Evolutionary conservation across 352 stramenopile species (phyloP), one percentile per base, ranked within the genome.

Genomic region (Nothophytophthora sp.): DNA sequence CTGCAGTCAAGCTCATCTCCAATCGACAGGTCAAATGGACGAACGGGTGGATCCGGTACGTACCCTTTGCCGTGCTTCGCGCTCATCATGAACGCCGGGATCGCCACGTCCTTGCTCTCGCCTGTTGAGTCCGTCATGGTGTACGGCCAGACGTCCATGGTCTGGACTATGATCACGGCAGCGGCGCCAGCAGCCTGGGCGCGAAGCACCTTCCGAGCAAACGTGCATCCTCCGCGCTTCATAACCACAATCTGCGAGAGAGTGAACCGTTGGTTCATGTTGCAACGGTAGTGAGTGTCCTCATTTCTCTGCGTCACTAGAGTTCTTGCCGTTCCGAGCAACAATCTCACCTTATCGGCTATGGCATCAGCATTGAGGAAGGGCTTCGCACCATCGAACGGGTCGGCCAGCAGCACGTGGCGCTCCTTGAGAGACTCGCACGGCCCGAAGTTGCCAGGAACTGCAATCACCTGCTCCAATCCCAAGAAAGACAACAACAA

Each of bases 31-130:
- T 11, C 28, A 27, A 43, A 13, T 15, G 29, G 7, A 23, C n/a
- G 16, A 41, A 19, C 12, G 35, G 27, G n/a, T 15, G 12, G 28
- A 29, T n/a, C 27, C 16, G n/a, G 6, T 24, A 44, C 43, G 23
- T 57, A 90, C 82, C 75, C 66, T 36, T 76, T 72, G 58, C 82
- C 82, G 44, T 86, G 73, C 47, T 85, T 87, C 8, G 63, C 55
- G 40, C 79, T 90, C 35, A 92, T 79, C 79, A 92, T 92, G 51
- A 90, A 90, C 8, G 80, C 68, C 18, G 82, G 82, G 42, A 92
- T 92, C 27, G 55, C 60, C 16, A 90, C 63, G 13, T 50, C 41
- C 10, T 60, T 58, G 55, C 79, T 84, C 57, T 90, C 79, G 8
- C 76, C 77, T 23, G 70, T 85, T 0, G 77, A 90, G 52, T 92